These are phyloP conservation scores for Euphorbia tirucalli DNA, from an alignment of 345 rosid genomes.

Conservation along the genomic window DNA sequence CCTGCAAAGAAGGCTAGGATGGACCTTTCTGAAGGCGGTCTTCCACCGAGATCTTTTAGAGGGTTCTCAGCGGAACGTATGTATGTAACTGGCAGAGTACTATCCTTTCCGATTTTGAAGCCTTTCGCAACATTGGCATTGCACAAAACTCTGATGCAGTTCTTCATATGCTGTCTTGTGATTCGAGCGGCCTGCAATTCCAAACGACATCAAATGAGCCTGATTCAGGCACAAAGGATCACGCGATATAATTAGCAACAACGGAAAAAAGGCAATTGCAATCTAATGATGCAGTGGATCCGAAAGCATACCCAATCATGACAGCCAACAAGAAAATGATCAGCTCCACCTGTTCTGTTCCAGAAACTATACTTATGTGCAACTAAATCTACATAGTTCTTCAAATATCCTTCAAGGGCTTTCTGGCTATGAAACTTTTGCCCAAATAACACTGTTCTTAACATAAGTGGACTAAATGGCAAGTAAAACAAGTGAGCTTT, in stretches of 20 bases:
- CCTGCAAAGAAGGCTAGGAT: constrained; percentile 90
- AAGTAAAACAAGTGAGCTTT: constrained; percentile 88
- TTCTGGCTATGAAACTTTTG: constrained; percentile 29
- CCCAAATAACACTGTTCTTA: constrained; percentile 46
- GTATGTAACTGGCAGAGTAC: constrained; percentile 68
- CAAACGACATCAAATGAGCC: constrained; percentile 19
- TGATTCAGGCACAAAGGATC: not conserved
- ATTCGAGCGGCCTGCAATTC: constrained; percentile 57
- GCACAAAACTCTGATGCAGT: constrained; percentile 69
- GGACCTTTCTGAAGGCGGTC: constrained; percentile 51
- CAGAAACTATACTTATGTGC: constrained; percentile 64
- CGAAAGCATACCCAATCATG: constrained; percentile 85
- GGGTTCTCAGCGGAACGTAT: constrained; percentile 61
- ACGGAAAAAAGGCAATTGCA: not conserved
- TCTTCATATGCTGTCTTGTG: constrained; percentile 48
- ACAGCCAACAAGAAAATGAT: constrained; percentile 90
- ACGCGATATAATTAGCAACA: too few species aligned
- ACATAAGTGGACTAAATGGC: constrained; percentile 61
- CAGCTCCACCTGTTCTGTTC: constrained; percentile 82
- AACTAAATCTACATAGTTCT: constrained; percentile 53
- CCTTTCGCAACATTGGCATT: constrained; percentile 72
- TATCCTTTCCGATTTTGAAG: constrained; percentile 69
- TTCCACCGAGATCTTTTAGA: constrained; percentile 63
- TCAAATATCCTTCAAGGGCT: constrained; percentile 47
- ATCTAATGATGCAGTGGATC: constrained; percentile 6